phyloP scores from a whole-genome alignment of 768 basidiomycete species.

The Crassisporium funariophilum region DNA sequence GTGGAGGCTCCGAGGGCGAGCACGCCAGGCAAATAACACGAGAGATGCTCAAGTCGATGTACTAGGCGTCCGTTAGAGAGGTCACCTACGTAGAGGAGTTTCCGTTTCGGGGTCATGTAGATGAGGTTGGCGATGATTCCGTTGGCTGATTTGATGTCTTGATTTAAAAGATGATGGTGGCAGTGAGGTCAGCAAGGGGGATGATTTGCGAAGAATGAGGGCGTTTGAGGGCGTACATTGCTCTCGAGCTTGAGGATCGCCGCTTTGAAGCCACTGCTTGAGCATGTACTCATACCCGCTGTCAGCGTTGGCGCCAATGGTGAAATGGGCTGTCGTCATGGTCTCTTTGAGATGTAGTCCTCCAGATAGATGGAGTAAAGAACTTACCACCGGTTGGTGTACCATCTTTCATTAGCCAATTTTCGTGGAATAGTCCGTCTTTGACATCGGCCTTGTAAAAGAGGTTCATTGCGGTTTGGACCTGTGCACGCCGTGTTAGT shows the following conservation, averaged over 20 bases:
- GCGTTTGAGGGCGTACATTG: slow-evolving; percentile 48
- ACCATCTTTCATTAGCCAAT: slow-evolving; percentile 30
- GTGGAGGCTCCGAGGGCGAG: slow-evolving; percentile 63
- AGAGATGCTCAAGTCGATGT: slow-evolving; percentile 63
- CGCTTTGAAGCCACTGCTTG: slow-evolving; percentile 61
- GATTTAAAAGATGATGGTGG: background rate
- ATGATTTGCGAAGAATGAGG: background rate
- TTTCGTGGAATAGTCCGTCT: slow-evolving; percentile 37
- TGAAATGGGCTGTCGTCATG: slow-evolving; percentile 37
- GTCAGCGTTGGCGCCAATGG: slow-evolving; percentile 60
- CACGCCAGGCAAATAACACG: slow-evolving; percentile 70
- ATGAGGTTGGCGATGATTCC: slow-evolving; percentile 60
- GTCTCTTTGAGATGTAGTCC: background rate
- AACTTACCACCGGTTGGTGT: slow-evolving; percentile 28
- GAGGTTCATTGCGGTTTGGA: slow-evolving; percentile 39
- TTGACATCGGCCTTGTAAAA: slow-evolving; percentile 32
- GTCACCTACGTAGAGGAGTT: slow-evolving; percentile 68
- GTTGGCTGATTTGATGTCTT: slow-evolving; percentile 53
- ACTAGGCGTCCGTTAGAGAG: slow-evolving; percentile 32
- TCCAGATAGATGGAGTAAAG: background rate
- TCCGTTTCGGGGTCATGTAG: slow-evolving; percentile 55
- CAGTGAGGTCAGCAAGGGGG: slow-evolving; percentile 1
- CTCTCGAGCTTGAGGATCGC: slow-evolving; percentile 46
- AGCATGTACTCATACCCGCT: slow-evolving; percentile 72
- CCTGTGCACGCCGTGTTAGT: slow-evolving; percentile 21